phyloP scores from a whole-genome alignment of 192 early-diverging fungal genomes.

The Lunasporangiospora selenospora region DNA sequence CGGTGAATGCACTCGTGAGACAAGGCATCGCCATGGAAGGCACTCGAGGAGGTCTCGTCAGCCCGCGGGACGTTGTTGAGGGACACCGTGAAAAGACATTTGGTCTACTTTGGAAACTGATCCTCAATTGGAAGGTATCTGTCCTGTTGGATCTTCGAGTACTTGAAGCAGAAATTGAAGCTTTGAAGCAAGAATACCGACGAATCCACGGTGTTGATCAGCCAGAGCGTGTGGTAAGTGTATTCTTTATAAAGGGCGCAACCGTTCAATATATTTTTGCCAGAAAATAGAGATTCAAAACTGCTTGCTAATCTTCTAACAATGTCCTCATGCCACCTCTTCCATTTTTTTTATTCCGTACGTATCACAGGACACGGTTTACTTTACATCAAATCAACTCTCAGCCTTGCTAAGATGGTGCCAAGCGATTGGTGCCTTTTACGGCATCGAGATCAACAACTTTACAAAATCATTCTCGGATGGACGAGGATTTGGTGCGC shows the following conservation, averaged over 20 bases:
- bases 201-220: slow-evolving; percentile 25
- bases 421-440: slow-evolving; percentile 46
- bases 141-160: slow-evolving; percentile 35
- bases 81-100: slow-evolving; percentile 52
- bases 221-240: slow-evolving; percentile 33
- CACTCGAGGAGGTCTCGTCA: slow-evolving; percentile 29
- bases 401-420: slow-evolving; percentile 46
- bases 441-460: slow-evolving; percentile 38
- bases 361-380: slow-evolving; percentile 32
- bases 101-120: slow-evolving; percentile 48
- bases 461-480: slow-evolving; percentile 51
- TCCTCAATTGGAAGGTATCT: slow-evolving; percentile 47
- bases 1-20: slow-evolving; percentile 20
- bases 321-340: no score
- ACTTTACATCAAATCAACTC: slow-evolving; percentile 47
- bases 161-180: slow-evolving; percentile 33
- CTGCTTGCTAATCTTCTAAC: not conserved
- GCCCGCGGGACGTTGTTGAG: slow-evolving; percentile 43
- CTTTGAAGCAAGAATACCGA: slow-evolving; percentile 27
- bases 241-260: no score
- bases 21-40: slow-evolving; percentile 41
- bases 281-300: not conserved
- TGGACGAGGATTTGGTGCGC: slow-evolving; percentile 40
- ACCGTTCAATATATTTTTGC: not conserved
- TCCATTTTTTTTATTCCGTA: no score